These are phyloP conservation scores for Kodamaea derodonti DNA, from an alignment of 1,139 yeast genomes.

Conservation along the genomic window DNA sequence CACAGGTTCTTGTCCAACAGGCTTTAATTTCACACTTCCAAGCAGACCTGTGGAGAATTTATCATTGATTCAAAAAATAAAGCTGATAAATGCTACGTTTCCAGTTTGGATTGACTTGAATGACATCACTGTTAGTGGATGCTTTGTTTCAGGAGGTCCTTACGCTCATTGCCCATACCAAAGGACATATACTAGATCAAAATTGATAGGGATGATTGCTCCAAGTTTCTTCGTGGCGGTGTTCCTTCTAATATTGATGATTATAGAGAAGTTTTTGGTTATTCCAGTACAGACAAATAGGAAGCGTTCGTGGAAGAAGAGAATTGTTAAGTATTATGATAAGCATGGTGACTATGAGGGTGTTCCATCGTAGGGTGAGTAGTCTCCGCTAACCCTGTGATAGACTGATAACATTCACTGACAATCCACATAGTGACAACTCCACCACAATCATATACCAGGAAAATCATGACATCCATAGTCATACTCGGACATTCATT, in stretches of 20 bases:
- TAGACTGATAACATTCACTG: no score
- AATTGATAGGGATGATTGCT: constrained; percentile 60
- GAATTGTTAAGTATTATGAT: constrained; percentile 32
- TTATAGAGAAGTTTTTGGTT: constrained; percentile 29
- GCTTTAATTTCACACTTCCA: constrained; percentile 57
- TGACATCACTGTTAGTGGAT: constrained; percentile 65
- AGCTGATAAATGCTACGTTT: constrained; percentile 14
- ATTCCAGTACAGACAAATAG: constrained; percentile 42
- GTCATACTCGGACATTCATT: no score
- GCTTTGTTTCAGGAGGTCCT: constrained; percentile 89
- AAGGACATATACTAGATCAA: constrained; percentile 47
- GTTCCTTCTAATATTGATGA: constrained; percentile 20
- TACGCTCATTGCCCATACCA: constrained; percentile 77
- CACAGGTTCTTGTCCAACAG: constrained; percentile 44
- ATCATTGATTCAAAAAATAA: constrained; percentile 25
- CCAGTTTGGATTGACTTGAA: constrained; percentile 82
- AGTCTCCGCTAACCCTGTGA: no score
- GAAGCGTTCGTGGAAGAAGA: constrained; percentile 38
- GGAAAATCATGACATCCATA: no score
- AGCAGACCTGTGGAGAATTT: constrained; percentile 36
- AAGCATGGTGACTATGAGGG: constrained; percentile 39
- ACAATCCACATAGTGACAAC: no score
- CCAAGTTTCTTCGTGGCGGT: constrained; percentile 62
- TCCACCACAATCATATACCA: no score
- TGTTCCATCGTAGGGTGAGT: constrained; percentile 37